Evolutionary conservation across 2,329 filamentous ascomycete species (phyloP).

Genomic region (Colletotrichum higginsianum): DNA sequence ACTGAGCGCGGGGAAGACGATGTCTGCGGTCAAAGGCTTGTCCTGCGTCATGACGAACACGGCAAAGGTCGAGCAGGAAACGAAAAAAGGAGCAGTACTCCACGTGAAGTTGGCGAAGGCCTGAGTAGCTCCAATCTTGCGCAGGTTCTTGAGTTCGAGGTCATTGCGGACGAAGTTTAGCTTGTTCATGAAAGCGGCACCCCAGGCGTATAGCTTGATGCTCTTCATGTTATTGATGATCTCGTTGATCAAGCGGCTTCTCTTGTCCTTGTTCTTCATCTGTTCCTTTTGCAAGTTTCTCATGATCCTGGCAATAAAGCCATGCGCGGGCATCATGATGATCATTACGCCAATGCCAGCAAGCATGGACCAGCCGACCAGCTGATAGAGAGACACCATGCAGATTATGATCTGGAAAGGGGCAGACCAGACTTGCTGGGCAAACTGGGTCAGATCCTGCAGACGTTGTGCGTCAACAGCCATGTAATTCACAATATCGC

Average conservation of each 20-base stretch:
- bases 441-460: constrained; percentile 95
- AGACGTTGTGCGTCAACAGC: constrained; percentile 97
- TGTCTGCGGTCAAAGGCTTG: constrained; percentile 88
- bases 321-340: constrained; percentile 96
- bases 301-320: constrained; percentile 91
- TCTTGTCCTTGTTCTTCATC: constrained; percentile 99
- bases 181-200: constrained; percentile 96
- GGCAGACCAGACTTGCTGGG: constrained; percentile 95
- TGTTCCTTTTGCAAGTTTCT: constrained; percentile 94
- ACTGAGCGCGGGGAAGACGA: constrained; percentile 89
- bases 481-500: constrained; percentile 99
- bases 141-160: constrained; percentile 92
- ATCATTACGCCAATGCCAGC: constrained; percentile 96
- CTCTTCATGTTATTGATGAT: constrained; percentile 99
- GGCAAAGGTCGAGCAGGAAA: constrained; percentile 96
- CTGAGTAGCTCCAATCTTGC: constrained; percentile 95
- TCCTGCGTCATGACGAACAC: constrained; percentile 92
- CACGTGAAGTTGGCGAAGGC: constrained; percentile 97
- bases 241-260: constrained; percentile 94
- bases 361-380: constrained; percentile 97
- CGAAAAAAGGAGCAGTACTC: constrained; percentile 97
- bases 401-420: constrained; percentile 97
- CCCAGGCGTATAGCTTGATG: constrained; percentile 99
- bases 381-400: constrained; percentile 94
- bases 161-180: constrained; percentile 97